A percentile compares a stretch with the other conserved stretches of the same genome.
Conservation (phyloP, 78 protist species). For the Dictyostelium brefeldianum region DNA sequence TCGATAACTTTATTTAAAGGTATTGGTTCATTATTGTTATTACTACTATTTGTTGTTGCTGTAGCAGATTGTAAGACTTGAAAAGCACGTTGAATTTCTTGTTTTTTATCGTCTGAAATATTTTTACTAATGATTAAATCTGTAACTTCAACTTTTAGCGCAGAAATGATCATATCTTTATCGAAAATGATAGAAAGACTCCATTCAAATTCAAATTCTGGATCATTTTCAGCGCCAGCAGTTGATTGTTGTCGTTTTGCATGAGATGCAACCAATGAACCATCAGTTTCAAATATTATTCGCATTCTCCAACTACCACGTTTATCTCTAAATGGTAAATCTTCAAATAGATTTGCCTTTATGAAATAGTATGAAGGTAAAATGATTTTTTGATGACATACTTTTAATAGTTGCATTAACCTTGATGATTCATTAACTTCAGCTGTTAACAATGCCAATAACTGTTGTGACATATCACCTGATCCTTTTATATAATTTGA, state of each 20-base stretch:
- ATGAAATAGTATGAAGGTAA: conserved; percentile 68
- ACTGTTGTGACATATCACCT: conserved; percentile 55
- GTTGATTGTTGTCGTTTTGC: conserved; percentile 78
- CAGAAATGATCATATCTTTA: conserved; percentile 16
- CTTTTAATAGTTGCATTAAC: conserved; percentile 50
- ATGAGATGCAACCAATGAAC: conserved; percentile 28
- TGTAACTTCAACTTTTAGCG: conserved; percentile 50
- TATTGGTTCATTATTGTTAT: conserved; percentile 24
- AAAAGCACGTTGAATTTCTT: conserved; percentile 71
- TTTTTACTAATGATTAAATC: conserved; percentile 66
- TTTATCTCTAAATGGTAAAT: conserved; percentile 67
- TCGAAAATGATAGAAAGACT: conserved; percentile 38
- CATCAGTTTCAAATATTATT: conserved; percentile 59
- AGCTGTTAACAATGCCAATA: neutral
- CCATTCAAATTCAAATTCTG: conserved; percentile 82
- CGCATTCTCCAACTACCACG: conserved; percentile 68
- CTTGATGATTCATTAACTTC: conserved; percentile 40
- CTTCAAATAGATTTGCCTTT: conserved; percentile 76
- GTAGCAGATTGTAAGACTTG: conserved; percentile 52
- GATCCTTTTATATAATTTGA: conserved; percentile 41
- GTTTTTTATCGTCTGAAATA: conserved; percentile 35
- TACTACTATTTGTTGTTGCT: conserved; percentile 20
- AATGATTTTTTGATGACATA: conserved; percentile 71
- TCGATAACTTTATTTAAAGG: conserved; percentile 57
- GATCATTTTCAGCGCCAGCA: conserved; percentile 69